phyloP scores from a whole-genome alignment of 306 rosid genomes.

The Ceratonia siliqua region DNA sequence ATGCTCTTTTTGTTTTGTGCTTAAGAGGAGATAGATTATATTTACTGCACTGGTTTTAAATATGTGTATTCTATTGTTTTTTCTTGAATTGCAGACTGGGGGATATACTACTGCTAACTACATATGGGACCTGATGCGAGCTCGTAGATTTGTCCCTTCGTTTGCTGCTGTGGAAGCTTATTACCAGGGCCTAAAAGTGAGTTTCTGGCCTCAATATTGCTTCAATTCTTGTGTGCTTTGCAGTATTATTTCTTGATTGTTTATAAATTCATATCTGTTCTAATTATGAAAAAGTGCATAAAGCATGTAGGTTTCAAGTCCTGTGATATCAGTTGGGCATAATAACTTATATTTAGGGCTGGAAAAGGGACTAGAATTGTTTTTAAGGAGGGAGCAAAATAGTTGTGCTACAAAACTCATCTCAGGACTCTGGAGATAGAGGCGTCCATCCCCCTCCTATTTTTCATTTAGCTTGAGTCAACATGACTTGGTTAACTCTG shows the following conservation, averaged over 20 bases:
- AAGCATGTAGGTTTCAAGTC: constrained; percentile 1
- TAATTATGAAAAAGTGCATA: neutral
- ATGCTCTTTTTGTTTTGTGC: constrained; percentile 24
- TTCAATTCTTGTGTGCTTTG: constrained; percentile 14
- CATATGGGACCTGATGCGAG: constrained; percentile 88
- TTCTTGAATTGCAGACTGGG: constrained; percentile 62
- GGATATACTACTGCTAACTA: constrained; percentile 87
- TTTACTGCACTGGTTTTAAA: neutral
- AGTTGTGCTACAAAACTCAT: neutral
- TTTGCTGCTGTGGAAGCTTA: constrained; percentile 73
- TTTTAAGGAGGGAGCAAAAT: too few relatives aligned
- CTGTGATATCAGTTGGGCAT: neutral
- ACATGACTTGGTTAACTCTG: too few relatives aligned
- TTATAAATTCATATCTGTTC: constrained; percentile 17
- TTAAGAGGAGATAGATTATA: neutral
- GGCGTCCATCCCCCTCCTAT: too few relatives aligned
- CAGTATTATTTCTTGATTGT: constrained; percentile 21
- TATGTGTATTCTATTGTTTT: constrained; percentile 13
- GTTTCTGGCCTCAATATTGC: constrained; percentile 35
- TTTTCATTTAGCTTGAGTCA: neutral
- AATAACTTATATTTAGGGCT: too few relatives aligned
- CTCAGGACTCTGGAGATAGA: neutral
- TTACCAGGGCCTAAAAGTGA: constrained; percentile 82
- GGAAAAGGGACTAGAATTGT: neutral
- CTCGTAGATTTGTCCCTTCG: constrained; percentile 50